These are phyloP conservation scores for Cardamine occulta DNA, from an alignment of 345 rosid species.

Conservation along the genomic window DNA sequence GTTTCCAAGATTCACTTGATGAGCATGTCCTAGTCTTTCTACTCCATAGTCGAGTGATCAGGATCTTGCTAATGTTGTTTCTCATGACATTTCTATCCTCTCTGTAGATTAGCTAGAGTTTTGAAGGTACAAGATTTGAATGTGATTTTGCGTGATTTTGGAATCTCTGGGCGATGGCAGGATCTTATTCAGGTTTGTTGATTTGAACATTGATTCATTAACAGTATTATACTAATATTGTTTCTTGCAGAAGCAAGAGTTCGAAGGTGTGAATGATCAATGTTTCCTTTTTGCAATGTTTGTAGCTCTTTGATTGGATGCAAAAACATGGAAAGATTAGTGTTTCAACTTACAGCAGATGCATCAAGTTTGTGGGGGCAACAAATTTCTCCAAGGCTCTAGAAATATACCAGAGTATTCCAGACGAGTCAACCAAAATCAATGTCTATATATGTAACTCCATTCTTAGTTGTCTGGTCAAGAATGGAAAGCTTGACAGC, in stretches of 20 bases:
- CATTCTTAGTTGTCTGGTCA: slow-evolving; percentile 73
- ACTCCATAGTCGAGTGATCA: neutral
- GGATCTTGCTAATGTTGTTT: neutral
- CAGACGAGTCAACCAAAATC: slow-evolving; percentile 61
- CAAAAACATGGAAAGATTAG: slow-evolving; percentile 66
- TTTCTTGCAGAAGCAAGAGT: neutral
- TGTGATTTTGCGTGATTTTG: slow-evolving; percentile 71
- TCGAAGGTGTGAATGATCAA: slow-evolving; percentile 1
- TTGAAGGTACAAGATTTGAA: slow-evolving; percentile 87
- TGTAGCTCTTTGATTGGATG: slow-evolving; percentile 95
- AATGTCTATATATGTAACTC: slow-evolving; percentile 88
- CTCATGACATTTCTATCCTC: neutral
- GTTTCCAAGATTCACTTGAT: neutral
- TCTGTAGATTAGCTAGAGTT: slow-evolving; percentile 53
- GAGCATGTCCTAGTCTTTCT: neutral
- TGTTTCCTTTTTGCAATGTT: slow-evolving; percentile 25
- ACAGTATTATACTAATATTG: neutral
- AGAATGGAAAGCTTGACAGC: slow-evolving; percentile 68
- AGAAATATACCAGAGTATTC: slow-evolving; percentile 66
- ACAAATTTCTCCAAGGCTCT: slow-evolving; percentile 69
- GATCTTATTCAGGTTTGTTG: slow-evolving; percentile 69
- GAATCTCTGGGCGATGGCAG: slow-evolving; percentile 62
- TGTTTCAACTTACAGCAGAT: slow-evolving; percentile 75
- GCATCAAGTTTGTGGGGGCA: slow-evolving; percentile 68
- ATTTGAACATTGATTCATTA: slow-evolving; percentile 1